phyloP scores from a whole-genome alignment of 73 alveolate species.

The Paramecium bursaria region DNA sequence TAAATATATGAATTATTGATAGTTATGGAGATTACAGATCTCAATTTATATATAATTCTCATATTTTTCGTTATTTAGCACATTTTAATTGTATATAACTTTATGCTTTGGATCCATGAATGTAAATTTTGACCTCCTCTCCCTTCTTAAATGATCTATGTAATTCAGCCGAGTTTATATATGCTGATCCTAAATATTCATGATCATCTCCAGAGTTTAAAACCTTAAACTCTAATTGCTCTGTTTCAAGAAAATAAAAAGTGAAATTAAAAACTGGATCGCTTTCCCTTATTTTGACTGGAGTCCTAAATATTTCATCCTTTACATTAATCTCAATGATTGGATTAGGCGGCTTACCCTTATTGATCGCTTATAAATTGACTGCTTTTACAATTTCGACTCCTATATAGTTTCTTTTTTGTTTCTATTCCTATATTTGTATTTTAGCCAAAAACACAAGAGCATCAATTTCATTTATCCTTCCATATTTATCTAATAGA shows the following conservation, averaged over 20 bases:
- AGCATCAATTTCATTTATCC: slow-evolving; percentile 31
- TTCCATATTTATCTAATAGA: slow-evolving; percentile 25
- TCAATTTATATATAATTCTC: too few species aligned
- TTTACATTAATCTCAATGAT: not conserved
- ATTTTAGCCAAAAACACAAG: slow-evolving; percentile 18
- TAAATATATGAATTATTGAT: too few species aligned
- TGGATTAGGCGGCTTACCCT: slow-evolving; percentile 20
- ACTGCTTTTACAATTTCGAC: slow-evolving; percentile 4
- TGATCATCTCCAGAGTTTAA: slow-evolving; percentile 41
- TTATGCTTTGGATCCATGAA: too few species aligned
- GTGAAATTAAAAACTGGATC: slow-evolving; percentile 27
- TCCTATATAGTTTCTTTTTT: not conserved
- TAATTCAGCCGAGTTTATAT: not conserved
- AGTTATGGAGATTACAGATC: too few species aligned
- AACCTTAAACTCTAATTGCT: slow-evolving; percentile 18
- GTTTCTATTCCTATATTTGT: not conserved
- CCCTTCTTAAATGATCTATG: too few species aligned
- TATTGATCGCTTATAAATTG: not conserved
- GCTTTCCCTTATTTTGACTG: slow-evolving; percentile 37
- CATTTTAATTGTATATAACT: too few species aligned
- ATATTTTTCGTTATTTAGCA: too few species aligned
- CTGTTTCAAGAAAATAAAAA: slow-evolving; percentile 8
- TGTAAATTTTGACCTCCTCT: too few species aligned
- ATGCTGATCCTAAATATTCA: not conserved
- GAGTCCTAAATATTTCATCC: slow-evolving; percentile 29